Conservation (phyloP, 139 green algal species). For the Axilococcus clingmanii region DNA sequence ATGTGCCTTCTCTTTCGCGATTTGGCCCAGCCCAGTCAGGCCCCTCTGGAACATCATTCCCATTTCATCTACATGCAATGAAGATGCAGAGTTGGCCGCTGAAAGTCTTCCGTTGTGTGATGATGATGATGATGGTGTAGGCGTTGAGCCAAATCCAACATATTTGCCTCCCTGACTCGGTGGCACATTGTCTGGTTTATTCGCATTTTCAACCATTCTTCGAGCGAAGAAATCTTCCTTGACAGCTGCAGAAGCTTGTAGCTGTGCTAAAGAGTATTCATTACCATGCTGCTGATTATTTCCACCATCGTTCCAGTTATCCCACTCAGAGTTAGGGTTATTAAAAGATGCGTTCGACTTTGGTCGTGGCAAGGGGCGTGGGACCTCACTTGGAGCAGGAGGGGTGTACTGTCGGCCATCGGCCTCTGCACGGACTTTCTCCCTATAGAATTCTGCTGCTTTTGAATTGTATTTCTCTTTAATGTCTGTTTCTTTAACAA, state of each 20-base stretch:
- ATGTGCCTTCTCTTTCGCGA: slow-evolving; percentile 5
- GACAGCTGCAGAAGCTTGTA: slow-evolving; percentile 56
- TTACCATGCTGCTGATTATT: not conserved
- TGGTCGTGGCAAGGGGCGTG: slow-evolving; percentile 6
- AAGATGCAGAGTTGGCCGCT: not conserved
- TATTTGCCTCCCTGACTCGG: slow-evolving; percentile 95
- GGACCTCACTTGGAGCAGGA: slow-evolving; percentile 31
- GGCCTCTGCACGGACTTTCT: slow-evolving; percentile 71
- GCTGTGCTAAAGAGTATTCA: slow-evolving; percentile 56
- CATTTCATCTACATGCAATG: slow-evolving; percentile 12
- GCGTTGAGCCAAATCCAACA: slow-evolving; percentile 88
- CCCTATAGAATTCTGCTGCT: slow-evolving; percentile 65
- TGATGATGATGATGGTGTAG: not conserved
- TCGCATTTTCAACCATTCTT: slow-evolving; percentile 79
- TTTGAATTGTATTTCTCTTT: slow-evolving; percentile 91
- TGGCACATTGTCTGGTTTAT: slow-evolving; percentile 59
- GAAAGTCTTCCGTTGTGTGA: not conserved
- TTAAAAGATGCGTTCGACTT: not conserved
- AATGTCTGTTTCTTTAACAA: slow-evolving; percentile 80
- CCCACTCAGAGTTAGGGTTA: slow-evolving; percentile 39
- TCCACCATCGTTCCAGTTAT: slow-evolving; percentile 49
- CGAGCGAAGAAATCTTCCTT: slow-evolving; percentile 90
- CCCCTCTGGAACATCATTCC: slow-evolving; percentile 50
- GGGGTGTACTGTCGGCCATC: slow-evolving; percentile 68
- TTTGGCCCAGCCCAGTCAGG: slow-evolving; percentile 22